phyloP scores from a whole-genome alignment of 1,284 basidiomycete species.

The Phylloporus sp. region DNA sequence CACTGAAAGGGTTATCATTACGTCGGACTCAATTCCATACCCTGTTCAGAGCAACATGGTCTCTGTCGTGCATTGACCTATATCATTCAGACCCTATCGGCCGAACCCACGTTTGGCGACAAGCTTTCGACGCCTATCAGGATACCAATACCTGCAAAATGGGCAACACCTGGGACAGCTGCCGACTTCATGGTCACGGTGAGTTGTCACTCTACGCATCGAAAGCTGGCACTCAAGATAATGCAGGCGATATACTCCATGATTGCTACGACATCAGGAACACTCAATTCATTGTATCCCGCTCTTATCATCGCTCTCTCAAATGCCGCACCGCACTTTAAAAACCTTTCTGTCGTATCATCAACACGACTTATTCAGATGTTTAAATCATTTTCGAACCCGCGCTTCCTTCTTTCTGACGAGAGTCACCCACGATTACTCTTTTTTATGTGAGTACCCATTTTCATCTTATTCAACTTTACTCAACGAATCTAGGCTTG shows the following conservation, averaged over 20 bases:
- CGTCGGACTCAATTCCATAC: conserved; percentile 23
- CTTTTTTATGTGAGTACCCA: conserved; percentile 79
- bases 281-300: conserved; percentile 85
- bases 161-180: conserved; percentile 74
- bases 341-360: conserved; percentile 81
- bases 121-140: conserved; percentile 71
- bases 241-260: conserved; percentile 85
- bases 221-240: conserved; percentile 18
- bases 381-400: conserved; percentile 89
- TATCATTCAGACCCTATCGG: conserved; percentile 90
- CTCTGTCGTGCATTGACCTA: conserved; percentile 90
- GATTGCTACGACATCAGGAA: conserved; percentile 85
- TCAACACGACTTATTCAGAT: conserved; percentile 87
- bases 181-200: conserved; percentile 91
- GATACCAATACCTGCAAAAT: conserved; percentile 76
- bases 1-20: conserved; percentile 11
- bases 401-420: conserved; percentile 89
- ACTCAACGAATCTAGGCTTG: conserved; percentile 65
- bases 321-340: conserved; percentile 88
- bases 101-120: conserved; percentile 79
- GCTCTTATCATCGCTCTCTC: conserved; percentile 90
- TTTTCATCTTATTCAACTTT: conserved; percentile 1
- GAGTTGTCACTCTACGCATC: conserved; percentile 36
- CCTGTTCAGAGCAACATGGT: conserved; percentile 80
- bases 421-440: conserved; percentile 92